phyloP scores from a whole-genome alignment of 306 rosid species.

The Dalbergia cochinchinensis region DNA sequence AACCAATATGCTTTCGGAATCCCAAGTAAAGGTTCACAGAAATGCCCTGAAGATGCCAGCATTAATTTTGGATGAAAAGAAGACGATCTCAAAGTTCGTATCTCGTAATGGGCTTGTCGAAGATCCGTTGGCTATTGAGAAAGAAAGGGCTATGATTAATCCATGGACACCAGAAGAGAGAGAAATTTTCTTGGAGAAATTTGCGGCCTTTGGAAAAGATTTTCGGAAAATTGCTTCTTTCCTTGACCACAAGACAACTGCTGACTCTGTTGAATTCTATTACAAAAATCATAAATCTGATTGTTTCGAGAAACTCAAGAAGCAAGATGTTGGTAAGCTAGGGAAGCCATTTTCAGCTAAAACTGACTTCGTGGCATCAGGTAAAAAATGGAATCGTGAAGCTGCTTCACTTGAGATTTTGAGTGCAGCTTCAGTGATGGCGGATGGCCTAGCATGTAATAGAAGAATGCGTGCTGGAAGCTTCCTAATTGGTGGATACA shows the following conservation, averaged over 20 bases:
- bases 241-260: constrained; percentile 89
- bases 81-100: constrained; percentile 64
- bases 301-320: constrained; percentile 72
- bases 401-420: constrained; percentile 84
- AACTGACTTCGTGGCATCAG: constrained; percentile 64
- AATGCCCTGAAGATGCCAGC: constrained; percentile 88
- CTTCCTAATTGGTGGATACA: constrained; percentile 59
- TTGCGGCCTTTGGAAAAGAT: constrained; percentile 75
- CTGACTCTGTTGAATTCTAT: constrained; percentile 95
- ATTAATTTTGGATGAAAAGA: constrained; percentile 77
- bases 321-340: constrained; percentile 65
- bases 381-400: constrained; percentile 82
- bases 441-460: constrained; percentile 58
- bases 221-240: constrained; percentile 83
- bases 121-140: constrained; percentile 90
- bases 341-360: constrained; percentile 60
- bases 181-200: constrained; percentile 73
- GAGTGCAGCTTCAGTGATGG: constrained; percentile 85
- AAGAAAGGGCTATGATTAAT: constrained; percentile 79
- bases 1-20: constrained; percentile 72
- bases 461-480: constrained; percentile 57
- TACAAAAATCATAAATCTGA: constrained; percentile 93
- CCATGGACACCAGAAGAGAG: constrained; percentile 87
- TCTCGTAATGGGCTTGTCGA: constrained; percentile 86
- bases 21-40: constrained; percentile 65